phyloP scores from a whole-genome alignment of 768 basidiomycete species.

The Suillus occidentalis region DNA sequence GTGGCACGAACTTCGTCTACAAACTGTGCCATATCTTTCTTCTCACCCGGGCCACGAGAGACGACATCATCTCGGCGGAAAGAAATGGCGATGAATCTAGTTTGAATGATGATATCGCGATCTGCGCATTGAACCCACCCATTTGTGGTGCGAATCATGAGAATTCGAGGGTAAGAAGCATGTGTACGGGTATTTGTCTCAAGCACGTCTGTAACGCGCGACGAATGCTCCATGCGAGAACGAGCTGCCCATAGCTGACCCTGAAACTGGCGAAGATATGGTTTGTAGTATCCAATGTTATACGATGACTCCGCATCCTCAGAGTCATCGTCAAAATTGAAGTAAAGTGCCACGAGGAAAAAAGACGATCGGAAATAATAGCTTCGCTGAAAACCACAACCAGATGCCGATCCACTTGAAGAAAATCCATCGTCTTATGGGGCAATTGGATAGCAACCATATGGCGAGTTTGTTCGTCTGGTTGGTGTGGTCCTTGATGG shows the following conservation, averaged over 20 bases:
- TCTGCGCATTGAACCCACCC: constrained; percentile 10
- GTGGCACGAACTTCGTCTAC: constrained; percentile 9
- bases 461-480: constrained; percentile 8
- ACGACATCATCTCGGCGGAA: constrained; percentile 6
- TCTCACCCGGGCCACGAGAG: constrained; percentile 4
- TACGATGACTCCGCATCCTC: neutral
- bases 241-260: constrained; percentile 21
- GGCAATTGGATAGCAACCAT: constrained; percentile 11
- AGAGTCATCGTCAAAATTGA: neutral
- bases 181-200: constrained; percentile 11
- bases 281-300: constrained; percentile 4
- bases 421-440: neutral
- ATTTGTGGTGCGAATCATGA: constrained; percentile 5
- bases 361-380: constrained; percentile 12
- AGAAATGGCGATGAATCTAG: constrained; percentile 16
- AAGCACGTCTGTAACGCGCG: neutral
- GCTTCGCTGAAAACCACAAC: constrained; percentile 5
- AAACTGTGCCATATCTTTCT: constrained; percentile 10
- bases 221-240: constrained; percentile 17
- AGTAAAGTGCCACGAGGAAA: neutral
- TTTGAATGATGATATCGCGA: constrained; percentile 3
- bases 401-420: constrained; percentile 13
- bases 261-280: constrained; percentile 11
- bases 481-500: constrained; percentile 8
- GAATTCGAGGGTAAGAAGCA: constrained; percentile 13